phyloP scores from a whole-genome alignment of 2,329 filamentous ascomycete genomes.

The Westerdykella ornata region DNA sequence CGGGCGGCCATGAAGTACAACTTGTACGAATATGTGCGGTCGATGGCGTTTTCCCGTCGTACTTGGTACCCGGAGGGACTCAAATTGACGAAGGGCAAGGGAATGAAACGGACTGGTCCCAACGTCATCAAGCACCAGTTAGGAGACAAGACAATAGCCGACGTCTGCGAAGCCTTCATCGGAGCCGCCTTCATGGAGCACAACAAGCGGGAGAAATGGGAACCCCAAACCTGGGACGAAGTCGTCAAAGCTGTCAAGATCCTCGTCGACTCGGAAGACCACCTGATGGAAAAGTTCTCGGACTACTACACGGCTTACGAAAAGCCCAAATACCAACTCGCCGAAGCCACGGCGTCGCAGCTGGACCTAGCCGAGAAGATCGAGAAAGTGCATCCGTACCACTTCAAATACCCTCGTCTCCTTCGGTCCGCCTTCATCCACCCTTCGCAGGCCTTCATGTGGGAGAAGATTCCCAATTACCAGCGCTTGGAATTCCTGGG shows the following conservation, averaged over 20 bases:
- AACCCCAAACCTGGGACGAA: conserved; percentile 49
- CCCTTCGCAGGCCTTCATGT: conserved; percentile 68
- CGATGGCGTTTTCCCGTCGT: conserved; percentile 69
- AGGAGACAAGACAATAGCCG: conserved; percentile 83
- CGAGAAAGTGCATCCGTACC: conserved; percentile 53
- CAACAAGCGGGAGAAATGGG: conserved; percentile 40
- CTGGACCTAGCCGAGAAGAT: conserved; percentile 61
- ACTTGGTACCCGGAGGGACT: conserved; percentile 85
- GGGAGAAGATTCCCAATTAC: conserved; percentile 77
- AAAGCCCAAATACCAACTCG: conserved; percentile 64
- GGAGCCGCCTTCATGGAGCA: conserved; percentile 66
- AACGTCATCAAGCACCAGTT: conserved; percentile 57
- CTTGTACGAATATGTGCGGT: conserved; percentile 71
- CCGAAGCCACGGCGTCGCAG: conserved; percentile 58
- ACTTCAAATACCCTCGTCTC: conserved; percentile 68
- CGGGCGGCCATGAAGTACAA: conserved; percentile 63
- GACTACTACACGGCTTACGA: conserved; percentile 68
- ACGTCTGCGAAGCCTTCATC: conserved; percentile 91
- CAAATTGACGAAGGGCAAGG: conserved; percentile 66
- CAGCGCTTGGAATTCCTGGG: conserved; percentile 90
- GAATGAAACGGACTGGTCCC: conserved; percentile 44
- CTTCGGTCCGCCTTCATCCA: conserved; percentile 83
- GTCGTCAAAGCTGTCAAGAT: conserved; percentile 60
- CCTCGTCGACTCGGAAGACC: conserved; percentile 63
- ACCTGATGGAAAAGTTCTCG: conserved; percentile 60